phyloP scores from a whole-genome alignment of 2,329 filamentous ascomycete species.

The Xylariaceae sp. region DNA sequence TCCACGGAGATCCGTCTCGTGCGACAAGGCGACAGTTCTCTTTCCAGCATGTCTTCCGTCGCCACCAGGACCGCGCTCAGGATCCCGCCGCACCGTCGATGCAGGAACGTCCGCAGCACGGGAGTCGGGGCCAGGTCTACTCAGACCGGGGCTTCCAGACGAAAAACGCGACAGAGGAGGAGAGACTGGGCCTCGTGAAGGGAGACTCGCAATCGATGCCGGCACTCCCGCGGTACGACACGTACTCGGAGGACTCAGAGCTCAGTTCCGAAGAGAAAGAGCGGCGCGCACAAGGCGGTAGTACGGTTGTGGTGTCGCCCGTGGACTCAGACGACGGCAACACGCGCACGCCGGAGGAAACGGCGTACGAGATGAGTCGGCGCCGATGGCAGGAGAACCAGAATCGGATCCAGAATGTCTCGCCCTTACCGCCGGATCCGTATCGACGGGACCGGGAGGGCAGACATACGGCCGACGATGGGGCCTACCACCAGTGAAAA shows the following conservation, averaged over 20 bases:
- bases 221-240: slow-evolving; percentile 34
- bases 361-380: slow-evolving; percentile 28
- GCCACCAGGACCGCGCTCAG: slow-evolving; percentile 37
- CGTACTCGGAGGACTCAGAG: slow-evolving; percentile 7
- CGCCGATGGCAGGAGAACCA: slow-evolving; percentile 27
- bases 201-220: slow-evolving; percentile 50
- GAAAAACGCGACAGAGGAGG: slow-evolving; percentile 70
- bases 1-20: slow-evolving; percentile 39
- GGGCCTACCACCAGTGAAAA: slow-evolving; percentile 19
- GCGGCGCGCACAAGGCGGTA: no score
- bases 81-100: slow-evolving; percentile 28
- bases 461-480: slow-evolving; percentile 15
- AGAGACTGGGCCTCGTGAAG: slow-evolving; percentile 75
- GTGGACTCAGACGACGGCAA: slow-evolving; percentile 5
- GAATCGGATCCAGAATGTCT: slow-evolving; percentile 18
- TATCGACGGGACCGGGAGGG: not conserved
- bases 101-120: slow-evolving; percentile 31
- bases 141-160: slow-evolving; percentile 34
- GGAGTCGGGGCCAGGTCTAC: slow-evolving; percentile 37
- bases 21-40: slow-evolving; percentile 75
- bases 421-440: slow-evolving; percentile 19
- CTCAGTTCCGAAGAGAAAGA: slow-evolving; percentile 26
- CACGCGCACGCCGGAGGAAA: slow-evolving; percentile 28
- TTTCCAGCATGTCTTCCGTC: slow-evolving; percentile 78
- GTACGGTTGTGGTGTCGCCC: no score